Evolutionary conservation across 495 filamentous ascomycete species (phyloP).

Genomic region (Friedmanniomyces endolithicus): DNA sequence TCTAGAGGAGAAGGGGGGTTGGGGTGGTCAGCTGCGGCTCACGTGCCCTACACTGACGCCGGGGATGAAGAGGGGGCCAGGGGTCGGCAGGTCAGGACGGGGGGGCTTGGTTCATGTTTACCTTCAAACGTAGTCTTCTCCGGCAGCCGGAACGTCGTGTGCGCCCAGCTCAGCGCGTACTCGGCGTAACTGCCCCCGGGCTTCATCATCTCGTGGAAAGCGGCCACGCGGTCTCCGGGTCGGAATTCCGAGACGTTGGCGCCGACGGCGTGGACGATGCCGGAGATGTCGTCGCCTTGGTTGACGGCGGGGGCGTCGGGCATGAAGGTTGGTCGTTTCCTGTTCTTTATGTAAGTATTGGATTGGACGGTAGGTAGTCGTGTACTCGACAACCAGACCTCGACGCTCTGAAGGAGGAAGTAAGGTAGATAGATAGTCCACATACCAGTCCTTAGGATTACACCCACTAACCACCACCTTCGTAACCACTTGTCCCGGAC

Average conservation of each 20-base stretch:
- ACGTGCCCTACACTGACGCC: too few species aligned
- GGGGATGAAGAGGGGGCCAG: too few species aligned
- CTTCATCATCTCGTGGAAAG: slow-evolving; percentile 51
- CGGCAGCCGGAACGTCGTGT: slow-evolving; percentile 61
- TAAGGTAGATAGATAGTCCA: neutral
- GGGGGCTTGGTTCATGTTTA: too few species aligned
- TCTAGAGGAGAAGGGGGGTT: slow-evolving; percentile 39
- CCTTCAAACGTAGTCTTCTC: slow-evolving; percentile 54
- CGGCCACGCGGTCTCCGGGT: slow-evolving; percentile 56
- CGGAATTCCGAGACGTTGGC: slow-evolving; percentile 49
- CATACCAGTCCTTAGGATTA: slow-evolving; percentile 59
- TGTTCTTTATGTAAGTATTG: slow-evolving; percentile 5
- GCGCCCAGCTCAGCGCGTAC: slow-evolving; percentile 52
- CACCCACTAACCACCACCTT: slow-evolving; percentile 54
- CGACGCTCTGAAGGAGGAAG: neutral
- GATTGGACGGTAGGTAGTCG: too few species aligned
- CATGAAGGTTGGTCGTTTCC: slow-evolving; percentile 29
- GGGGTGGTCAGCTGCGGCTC: too few species aligned
- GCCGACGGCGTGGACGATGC: slow-evolving; percentile 51
- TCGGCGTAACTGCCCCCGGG: slow-evolving; percentile 55
- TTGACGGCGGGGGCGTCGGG: slow-evolving; percentile 32
- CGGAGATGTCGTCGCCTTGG: slow-evolving; percentile 61
- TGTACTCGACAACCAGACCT: neutral
- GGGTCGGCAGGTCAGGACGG: too few species aligned
- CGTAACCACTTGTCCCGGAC: slow-evolving; percentile 53